Percentiles rank a stretch among this genome's conserved stretches.
phyloP scores from a whole-genome alignment of 1,139 yeast genomes.

The Ashbya aceris region DNA sequence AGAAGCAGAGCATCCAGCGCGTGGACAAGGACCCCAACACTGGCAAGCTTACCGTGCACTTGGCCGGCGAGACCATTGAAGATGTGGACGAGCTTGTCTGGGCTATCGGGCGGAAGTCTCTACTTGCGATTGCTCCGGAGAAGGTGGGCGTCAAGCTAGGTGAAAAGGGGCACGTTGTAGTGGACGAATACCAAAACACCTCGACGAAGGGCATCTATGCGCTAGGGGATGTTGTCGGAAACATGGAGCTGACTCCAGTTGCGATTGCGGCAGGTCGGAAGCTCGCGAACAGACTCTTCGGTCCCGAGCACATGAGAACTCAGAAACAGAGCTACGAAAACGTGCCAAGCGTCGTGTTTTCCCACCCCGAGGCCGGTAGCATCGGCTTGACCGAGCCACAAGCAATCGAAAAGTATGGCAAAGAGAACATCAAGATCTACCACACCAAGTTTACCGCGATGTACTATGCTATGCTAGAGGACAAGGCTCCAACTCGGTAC shows the following conservation, averaged over 20 bases:
- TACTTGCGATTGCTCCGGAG: constrained; percentile 66
- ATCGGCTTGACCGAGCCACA: constrained; percentile 76
- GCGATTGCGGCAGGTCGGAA: constrained; percentile 98
- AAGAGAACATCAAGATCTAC: constrained; percentile 72
- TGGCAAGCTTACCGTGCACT: constrained; percentile 54
- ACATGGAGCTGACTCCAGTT: constrained; percentile 90
- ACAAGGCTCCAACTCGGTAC: constrained; percentile 78
- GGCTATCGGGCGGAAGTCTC: constrained; percentile 88
- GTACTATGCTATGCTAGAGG: constrained; percentile 82
- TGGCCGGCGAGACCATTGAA: constrained; percentile 46
- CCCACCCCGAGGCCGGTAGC: constrained; percentile 96
- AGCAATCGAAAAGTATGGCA: constrained; percentile 72
- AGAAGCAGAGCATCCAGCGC: constrained; percentile 47
- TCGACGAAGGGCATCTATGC: constrained; percentile 65
- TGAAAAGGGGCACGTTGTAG: constrained; percentile 50
- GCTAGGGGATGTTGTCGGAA: constrained; percentile 88
- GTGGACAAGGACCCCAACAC: constrained; percentile 48
- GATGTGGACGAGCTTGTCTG: constrained; percentile 74
- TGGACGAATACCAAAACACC: constrained; percentile 83
- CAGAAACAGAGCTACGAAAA: constrained; percentile 74
- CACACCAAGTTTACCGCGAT: constrained; percentile 76
- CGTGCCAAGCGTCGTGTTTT: constrained; percentile 85
- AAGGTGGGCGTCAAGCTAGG: constrained; percentile 61
- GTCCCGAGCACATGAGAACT: constrained; percentile 56
- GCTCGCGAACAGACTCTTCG: constrained; percentile 83